Conservation (phyloP, 2,329 filamentous ascomycete species). For the Exserohilum turcica region DNA sequence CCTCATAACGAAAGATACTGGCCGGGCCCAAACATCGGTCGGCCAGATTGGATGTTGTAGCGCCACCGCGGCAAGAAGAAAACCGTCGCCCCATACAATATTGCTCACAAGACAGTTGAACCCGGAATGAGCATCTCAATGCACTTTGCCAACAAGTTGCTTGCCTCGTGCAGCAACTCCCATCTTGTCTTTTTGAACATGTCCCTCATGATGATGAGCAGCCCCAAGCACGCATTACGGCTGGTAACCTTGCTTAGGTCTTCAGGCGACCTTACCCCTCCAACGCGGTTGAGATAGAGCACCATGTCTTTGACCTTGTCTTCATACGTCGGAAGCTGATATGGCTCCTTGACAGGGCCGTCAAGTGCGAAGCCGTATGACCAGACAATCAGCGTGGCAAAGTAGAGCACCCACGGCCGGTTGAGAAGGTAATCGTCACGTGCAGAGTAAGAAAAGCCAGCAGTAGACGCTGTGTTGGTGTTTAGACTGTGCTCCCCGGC, state of each 20-base stretch:
- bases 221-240: slow-evolving; percentile 79
- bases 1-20: slow-evolving; percentile 13
- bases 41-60: neutral
- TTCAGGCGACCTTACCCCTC: slow-evolving; percentile 73
- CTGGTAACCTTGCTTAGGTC: slow-evolving; percentile 75
- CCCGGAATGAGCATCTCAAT: slow-evolving; percentile 63
- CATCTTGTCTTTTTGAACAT: slow-evolving; percentile 83
- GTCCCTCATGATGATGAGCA: slow-evolving; percentile 80
- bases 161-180: slow-evolving; percentile 90
- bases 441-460: slow-evolving; percentile 68
- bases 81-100: neutral
- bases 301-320: slow-evolving; percentile 80
- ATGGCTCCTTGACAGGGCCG: slow-evolving; percentile 66
- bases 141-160: slow-evolving; percentile 78
- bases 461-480: slow-evolving; percentile 32
- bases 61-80: slow-evolving; percentile 1
- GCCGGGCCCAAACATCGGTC: neutral
- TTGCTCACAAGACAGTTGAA: slow-evolving; percentile 17
- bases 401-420: slow-evolving; percentile 93
- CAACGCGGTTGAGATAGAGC: slow-evolving; percentile 73
- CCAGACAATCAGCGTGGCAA: slow-evolving; percentile 91
- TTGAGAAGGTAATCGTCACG: slow-evolving; percentile 89
- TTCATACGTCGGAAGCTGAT: slow-evolving; percentile 61
- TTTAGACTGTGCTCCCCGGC: slow-evolving; percentile 56
- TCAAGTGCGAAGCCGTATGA: slow-evolving; percentile 91